Evolutionary conservation across 2,329 filamentous ascomycete species (phyloP).

Genomic region (Cladosporium sp.): DNA sequence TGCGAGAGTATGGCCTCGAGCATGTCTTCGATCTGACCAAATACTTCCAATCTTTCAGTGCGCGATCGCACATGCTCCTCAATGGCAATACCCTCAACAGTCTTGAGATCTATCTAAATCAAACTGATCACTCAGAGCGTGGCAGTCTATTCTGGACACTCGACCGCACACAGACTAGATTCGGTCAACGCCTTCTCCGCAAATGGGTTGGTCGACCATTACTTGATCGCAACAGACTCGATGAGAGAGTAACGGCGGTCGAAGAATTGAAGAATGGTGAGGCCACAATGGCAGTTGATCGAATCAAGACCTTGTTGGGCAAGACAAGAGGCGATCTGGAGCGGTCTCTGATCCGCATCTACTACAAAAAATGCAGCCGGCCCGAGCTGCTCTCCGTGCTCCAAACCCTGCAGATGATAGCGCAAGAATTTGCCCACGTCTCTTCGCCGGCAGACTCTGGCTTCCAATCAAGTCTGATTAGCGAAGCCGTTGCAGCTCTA

Average conservation of each 20-base stretch:
- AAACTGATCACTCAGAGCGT: conserved; percentile 80
- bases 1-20: conserved; percentile 88
- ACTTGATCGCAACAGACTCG: conserved; percentile 71
- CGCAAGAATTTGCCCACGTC: conserved; percentile 71
- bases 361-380: conserved; percentile 93
- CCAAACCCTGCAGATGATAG: conserved; percentile 80
- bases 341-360: conserved; percentile 89
- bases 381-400: conserved; percentile 84
- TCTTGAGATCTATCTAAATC: conserved; percentile 92
- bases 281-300: conserved; percentile 68
- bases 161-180: conserved; percentile 86
- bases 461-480: conserved; percentile 71
- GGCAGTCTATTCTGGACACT: conserved; percentile 95
- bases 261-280: conserved; percentile 77
- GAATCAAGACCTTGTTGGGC: conserved; percentile 69
- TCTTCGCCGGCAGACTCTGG: conserved; percentile 66
- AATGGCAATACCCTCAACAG: conserved; percentile 94
- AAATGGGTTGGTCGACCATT: conserved; percentile 95
- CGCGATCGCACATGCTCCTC: conserved; percentile 90
- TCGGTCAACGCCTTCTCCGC: conserved; percentile 81
- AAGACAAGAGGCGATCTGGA: conserved; percentile 81
- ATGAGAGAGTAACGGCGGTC: conserved; percentile 80
- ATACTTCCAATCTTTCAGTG: conserved; percentile 95
- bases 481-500: conserved; percentile 70
- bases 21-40: conserved; percentile 96